Evolutionary conservation across 257 asterid species (phyloP).

Genomic region (Salvia splendens): DNA sequence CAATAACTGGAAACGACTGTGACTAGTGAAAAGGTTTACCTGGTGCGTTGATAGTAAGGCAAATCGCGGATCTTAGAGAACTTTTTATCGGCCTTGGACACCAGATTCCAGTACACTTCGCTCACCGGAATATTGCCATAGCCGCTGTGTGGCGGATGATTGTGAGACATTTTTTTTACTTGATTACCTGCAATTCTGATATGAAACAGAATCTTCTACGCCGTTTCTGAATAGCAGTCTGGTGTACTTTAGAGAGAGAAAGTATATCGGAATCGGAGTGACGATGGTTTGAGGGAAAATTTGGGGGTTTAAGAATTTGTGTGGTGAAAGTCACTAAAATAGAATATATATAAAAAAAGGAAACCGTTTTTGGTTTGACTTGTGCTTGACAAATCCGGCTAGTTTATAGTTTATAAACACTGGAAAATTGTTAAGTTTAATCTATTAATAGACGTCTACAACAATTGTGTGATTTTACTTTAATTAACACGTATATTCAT

Average conservation of each 20-base stretch:
- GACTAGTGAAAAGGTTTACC: slow-evolving; percentile 41
- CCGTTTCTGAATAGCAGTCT: slow-evolving; percentile 28
- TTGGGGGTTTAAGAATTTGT: slow-evolving; percentile 30
- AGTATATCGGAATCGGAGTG: neutral
- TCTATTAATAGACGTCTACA: too few species aligned
- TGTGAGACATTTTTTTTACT: slow-evolving; percentile 55
- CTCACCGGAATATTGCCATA: slow-evolving; percentile 60
- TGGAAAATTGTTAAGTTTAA: too few species aligned
- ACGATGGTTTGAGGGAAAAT: too few species aligned
- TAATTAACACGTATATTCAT: too few species aligned
- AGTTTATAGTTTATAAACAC: too few species aligned
- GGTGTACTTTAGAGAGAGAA: slow-evolving; percentile 19
- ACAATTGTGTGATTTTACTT: too few species aligned
- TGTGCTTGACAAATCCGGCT: neutral
- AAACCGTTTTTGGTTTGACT: neutral
- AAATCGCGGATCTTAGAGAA: slow-evolving; percentile 95
- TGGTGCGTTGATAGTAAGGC: slow-evolving; percentile 84
- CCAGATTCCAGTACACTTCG: slow-evolving; percentile 89
- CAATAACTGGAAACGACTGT: neutral
- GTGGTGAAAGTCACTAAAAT: neutral
- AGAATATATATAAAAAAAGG: neutral
- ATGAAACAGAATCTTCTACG: slow-evolving; percentile 14
- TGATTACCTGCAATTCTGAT: neutral
- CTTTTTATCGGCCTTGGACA: slow-evolving; percentile 95
- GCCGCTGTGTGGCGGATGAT: slow-evolving; percentile 47